phyloP scores from a whole-genome alignment of 768 basidiomycete genomes.

The Amanita rubescens region DNA sequence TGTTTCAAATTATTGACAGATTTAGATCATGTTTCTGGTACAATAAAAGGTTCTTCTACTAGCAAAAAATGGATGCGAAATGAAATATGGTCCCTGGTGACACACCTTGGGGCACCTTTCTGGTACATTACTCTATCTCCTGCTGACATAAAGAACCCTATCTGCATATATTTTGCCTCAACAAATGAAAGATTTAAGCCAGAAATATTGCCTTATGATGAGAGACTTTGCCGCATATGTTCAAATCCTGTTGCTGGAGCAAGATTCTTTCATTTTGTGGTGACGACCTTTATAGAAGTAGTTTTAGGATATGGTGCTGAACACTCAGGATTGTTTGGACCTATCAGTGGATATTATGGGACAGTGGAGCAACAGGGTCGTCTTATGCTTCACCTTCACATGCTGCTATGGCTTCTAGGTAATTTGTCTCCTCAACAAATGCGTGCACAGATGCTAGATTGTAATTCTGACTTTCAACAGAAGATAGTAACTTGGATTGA shows the following conservation, averaged over 20 bases:
- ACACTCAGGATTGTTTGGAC: constrained; percentile 17
- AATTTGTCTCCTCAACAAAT: constrained; percentile 24
- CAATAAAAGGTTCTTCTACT: constrained; percentile 16
- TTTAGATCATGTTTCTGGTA: constrained; percentile 15
- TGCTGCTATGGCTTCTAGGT: constrained; percentile 25
- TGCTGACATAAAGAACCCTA: constrained; percentile 21
- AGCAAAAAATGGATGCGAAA: constrained; percentile 17
- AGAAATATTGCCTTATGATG: constrained; percentile 3
- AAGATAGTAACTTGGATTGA: constrained; percentile 16
- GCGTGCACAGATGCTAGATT: constrained; percentile 14
- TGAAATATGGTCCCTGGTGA: constrained; percentile 19
- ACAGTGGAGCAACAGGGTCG: constrained; percentile 32
- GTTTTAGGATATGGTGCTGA: constrained; percentile 7
- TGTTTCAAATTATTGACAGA: constrained; percentile 14
- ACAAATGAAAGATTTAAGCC: constrained; percentile 11
- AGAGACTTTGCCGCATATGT: constrained; percentile 9
- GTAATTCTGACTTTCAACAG: constrained; percentile 16
- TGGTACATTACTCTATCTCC: constrained; percentile 26
- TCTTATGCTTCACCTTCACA: constrained; percentile 28
- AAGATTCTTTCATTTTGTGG: constrained; percentile 20
- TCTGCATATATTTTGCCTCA: constrained; percentile 24
- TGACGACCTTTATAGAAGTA: constrained; percentile 18
- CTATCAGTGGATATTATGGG: constrained; percentile 26
- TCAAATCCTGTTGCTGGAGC: constrained; percentile 23
- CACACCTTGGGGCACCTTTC: constrained; percentile 14